Conservation (phyloP, 1,139 yeast genomes). For the Suhomyces yuchorum region DNA sequence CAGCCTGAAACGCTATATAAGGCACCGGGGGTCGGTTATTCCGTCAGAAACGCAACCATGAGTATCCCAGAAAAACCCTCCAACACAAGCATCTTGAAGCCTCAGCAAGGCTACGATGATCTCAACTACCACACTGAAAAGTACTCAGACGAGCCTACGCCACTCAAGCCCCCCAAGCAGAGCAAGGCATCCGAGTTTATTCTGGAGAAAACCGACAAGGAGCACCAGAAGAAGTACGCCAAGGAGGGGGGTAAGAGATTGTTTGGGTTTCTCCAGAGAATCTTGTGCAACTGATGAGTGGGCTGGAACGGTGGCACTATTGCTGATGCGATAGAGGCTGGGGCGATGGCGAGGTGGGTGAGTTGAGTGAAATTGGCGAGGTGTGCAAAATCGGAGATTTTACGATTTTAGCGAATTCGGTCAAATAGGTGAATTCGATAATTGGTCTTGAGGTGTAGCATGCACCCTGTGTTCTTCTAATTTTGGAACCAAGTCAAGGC, state of each 20-base stretch:
- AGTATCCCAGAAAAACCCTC: conserved; percentile 35
- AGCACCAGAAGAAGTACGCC: conserved; percentile 44
- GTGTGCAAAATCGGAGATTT: no score
- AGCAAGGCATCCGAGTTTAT: conserved; percentile 33
- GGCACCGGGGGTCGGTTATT: neutral
- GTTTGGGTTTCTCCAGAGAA: conserved; percentile 17
- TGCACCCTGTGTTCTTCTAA: no score
- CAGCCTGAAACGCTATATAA: conserved; percentile 4
- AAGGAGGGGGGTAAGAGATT: conserved; percentile 29
- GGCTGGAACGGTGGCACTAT: neutral
- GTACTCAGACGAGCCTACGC: conserved; percentile 41
- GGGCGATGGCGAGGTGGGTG: no score
- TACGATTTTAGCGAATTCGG: no score
- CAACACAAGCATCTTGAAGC: conserved; percentile 29
- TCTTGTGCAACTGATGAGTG: conserved; percentile 8
- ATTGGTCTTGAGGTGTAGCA: no score
- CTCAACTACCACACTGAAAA: conserved; percentile 34
- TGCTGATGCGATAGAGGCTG: neutral
- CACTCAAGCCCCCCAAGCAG: conserved; percentile 32
- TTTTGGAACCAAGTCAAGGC: no score
- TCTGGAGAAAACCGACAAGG: conserved; percentile 35
- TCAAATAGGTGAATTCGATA: no score
- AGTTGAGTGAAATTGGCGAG: no score
- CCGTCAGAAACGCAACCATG: conserved; percentile 15
- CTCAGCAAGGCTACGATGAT: conserved; percentile 40